phyloP scores from a whole-genome alignment of 2,329 filamentous ascomycete genomes.

The Didymella segeticola region DNA sequence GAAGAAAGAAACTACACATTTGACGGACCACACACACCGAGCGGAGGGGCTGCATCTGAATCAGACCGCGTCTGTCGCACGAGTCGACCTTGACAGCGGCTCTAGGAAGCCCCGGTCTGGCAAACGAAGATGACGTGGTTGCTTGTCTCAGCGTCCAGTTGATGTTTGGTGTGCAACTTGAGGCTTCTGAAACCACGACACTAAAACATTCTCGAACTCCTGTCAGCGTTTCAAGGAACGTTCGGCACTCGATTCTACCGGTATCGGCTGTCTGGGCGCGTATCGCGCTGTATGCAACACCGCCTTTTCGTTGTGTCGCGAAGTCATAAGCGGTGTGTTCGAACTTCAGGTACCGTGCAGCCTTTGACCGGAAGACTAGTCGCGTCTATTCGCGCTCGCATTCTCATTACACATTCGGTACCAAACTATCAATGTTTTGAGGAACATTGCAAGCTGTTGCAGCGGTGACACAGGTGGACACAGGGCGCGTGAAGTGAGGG shows the following conservation, averaged over 20 bases:
- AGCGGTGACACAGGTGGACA: slow-evolving; percentile 14
- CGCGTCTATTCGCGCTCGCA: background rate
- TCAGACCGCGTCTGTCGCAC: slow-evolving; percentile 15
- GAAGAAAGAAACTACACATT: slow-evolving; percentile 11
- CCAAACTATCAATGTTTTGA: background rate
- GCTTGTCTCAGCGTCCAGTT: slow-evolving; percentile 14
- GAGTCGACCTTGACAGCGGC: slow-evolving; percentile 13
- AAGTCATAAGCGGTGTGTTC: slow-evolving; percentile 12
- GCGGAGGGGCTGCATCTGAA: slow-evolving; percentile 1
- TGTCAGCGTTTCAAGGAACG: slow-evolving; percentile 34
- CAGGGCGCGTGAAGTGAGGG: slow-evolving; percentile 21
- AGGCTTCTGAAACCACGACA: slow-evolving; percentile 8
- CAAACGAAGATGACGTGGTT: slow-evolving; percentile 10
- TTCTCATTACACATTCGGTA: background rate
- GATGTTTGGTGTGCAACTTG: slow-evolving; percentile 7
- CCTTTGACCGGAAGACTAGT: slow-evolving; percentile 17
- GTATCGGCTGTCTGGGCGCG: slow-evolving; percentile 16
- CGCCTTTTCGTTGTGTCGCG: slow-evolving; percentile 19
- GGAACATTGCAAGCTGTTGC: background rate
- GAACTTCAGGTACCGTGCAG: slow-evolving; percentile 5
- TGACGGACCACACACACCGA: slow-evolving; percentile 21
- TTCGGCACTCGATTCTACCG: slow-evolving; percentile 19
- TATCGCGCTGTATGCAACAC: slow-evolving; percentile 18
- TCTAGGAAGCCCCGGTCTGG: slow-evolving; percentile 9
- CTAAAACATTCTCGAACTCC: slow-evolving; percentile 26